Percentiles rank a stretch among this genome's conserved stretches.
Evolutionary conservation across 2,329 filamentous ascomycete species (phyloP).

Genomic region (Escovopsis sp.): DNA sequence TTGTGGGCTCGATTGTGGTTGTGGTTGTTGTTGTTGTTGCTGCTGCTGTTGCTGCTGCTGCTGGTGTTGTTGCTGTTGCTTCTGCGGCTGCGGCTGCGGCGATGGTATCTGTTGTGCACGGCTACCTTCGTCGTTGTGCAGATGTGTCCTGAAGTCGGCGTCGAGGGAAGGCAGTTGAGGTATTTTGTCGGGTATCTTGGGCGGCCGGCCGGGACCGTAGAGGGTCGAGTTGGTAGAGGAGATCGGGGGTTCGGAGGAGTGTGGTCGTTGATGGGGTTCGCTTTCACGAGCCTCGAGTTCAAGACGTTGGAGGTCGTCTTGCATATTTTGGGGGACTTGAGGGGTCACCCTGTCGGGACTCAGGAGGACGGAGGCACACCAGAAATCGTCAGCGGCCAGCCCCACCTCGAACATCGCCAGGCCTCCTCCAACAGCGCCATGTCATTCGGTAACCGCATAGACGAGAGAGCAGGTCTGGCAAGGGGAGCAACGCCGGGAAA

Average conservation of each 20-base stretch:
- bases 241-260: constrained; percentile 21
- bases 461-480: background rate
- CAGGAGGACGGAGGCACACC: constrained; percentile 12
- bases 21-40: too few relatives aligned
- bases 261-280: constrained; percentile 16
- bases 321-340: constrained; percentile 93
- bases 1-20: too few relatives aligned
- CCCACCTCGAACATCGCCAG: constrained; percentile 12
- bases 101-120: background rate
- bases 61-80: constrained; percentile 18
- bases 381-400: constrained; percentile 22
- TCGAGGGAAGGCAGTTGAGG: background rate
- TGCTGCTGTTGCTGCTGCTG: too few relatives aligned
- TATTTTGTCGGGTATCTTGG: constrained; percentile 2
- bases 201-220: constrained; percentile 10
- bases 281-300: constrained; percentile 58
- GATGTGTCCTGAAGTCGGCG: constrained; percentile 3
- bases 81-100: constrained; percentile 6
- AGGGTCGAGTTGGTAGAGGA: constrained; percentile 24
- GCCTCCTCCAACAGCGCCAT: constrained; percentile 3
- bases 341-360: constrained; percentile 59
- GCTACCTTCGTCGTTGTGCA: background rate
- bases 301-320: constrained; percentile 81
- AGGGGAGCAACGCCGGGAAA: too few relatives aligned
- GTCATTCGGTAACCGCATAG: background rate